Conservation (phyloP, 140 eudicot species). For the Stevia rebaudiana region DNA sequence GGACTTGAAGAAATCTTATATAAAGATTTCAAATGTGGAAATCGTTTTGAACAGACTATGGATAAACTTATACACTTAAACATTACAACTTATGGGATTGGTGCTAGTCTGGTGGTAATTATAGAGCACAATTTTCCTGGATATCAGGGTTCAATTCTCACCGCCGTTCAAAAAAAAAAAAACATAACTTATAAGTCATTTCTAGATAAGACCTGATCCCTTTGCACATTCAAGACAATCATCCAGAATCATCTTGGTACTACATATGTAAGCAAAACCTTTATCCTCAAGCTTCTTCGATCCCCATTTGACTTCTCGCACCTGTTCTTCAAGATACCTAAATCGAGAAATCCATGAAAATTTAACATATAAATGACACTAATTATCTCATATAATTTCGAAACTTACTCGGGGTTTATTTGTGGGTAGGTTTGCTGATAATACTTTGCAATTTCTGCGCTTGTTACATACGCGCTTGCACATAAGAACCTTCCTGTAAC, state of each 20-base stretch:
- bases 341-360: constrained; percentile 1
- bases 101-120: too few species aligned
- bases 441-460: constrained; percentile 29
- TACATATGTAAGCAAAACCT: constrained; percentile 34
- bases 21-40: too few species aligned
- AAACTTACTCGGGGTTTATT: constrained; percentile 28
- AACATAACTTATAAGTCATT: too few species aligned
- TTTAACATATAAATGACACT: too few species aligned
- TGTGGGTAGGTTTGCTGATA: constrained; percentile 24
- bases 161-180: too few species aligned
- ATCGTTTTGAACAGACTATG: too few species aligned
- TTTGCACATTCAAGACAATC: constrained; percentile 29
- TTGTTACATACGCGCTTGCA: constrained; percentile 23
- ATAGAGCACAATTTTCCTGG: too few species aligned
- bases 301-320: constrained; percentile 21
- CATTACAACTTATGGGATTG: too few species aligned
- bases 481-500: constrained; percentile 40
- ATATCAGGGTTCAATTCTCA: too few species aligned
- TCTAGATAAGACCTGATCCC: background rate
- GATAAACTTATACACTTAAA: too few species aligned
- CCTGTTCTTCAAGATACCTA: constrained; percentile 25
- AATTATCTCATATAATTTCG: background rate
- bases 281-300: constrained; percentile 34
- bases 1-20: too few species aligned
- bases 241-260: constrained; percentile 30